These are phyloP conservation scores for Melastoma malabathricum DNA, from an alignment of 345 rosid species.

Conservation along the genomic window DNA sequence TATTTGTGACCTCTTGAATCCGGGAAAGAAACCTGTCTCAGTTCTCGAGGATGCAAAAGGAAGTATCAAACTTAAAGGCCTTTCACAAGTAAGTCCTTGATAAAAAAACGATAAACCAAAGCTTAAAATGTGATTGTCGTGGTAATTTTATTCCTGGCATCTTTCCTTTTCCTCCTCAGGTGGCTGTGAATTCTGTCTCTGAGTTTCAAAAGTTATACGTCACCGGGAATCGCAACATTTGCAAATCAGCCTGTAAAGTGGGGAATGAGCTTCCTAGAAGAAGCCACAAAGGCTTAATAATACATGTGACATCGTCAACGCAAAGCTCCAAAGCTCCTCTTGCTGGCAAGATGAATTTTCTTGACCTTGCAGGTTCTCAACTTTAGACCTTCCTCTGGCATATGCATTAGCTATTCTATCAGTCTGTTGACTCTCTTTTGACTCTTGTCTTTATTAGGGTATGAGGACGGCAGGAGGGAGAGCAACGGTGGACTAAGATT, in stretches of 20 bases:
- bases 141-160: not conserved
- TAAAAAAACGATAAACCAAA: not conserved
- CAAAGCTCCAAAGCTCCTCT: slow-evolving; percentile 7
- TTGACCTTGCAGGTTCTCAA: slow-evolving; percentile 56
- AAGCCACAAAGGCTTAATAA: slow-evolving; percentile 48
- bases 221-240: slow-evolving; percentile 12
- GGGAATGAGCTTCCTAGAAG: slow-evolving; percentile 18
- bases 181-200: slow-evolving; percentile 33
- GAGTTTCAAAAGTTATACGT: slow-evolving; percentile 42
- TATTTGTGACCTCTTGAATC: slow-evolving; percentile 38
- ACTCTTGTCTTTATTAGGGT: slow-evolving; percentile 27
- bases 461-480: slow-evolving; percentile 44
- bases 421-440: not conserved
- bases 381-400: too few relatives aligned
- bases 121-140: not conserved
- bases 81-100: slow-evolving; percentile 47
- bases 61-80: slow-evolving; percentile 55
- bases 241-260: slow-evolving; percentile 18
- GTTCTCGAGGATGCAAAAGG: slow-evolving; percentile 40
- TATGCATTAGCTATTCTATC: not conserved
- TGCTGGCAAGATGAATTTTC: slow-evolving; percentile 52
- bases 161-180: slow-evolving; percentile 18
- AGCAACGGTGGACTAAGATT: slow-evolving; percentile 20
- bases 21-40: slow-evolving; percentile 25
- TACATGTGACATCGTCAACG: slow-evolving; percentile 20